Evolutionary conservation across 371 early-diverging fungal species (phyloP).

Genomic region (Lichtheimia ornata): DNA sequence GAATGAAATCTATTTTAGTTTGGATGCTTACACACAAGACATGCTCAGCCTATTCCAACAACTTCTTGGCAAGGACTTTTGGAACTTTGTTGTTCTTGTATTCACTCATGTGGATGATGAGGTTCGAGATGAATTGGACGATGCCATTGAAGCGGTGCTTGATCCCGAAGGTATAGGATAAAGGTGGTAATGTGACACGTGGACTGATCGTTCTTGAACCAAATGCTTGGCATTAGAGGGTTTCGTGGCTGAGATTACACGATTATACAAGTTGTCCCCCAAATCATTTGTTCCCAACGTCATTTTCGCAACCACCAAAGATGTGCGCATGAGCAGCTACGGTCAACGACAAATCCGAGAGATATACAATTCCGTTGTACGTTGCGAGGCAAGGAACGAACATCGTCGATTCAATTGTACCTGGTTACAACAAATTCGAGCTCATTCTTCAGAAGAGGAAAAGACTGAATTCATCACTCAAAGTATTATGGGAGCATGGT

Average conservation of each 20-base stretch:
- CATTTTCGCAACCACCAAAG: conserved; percentile 56
- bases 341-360: conserved; percentile 56
- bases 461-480: conserved; percentile 40
- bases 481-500: conserved; percentile 44
- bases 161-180: conserved; percentile 39
- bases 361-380: conserved; percentile 53
- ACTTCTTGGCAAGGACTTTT: conserved; percentile 59
- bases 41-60: conserved; percentile 61
- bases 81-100: conserved; percentile 63
- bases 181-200: background rate
- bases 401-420: conserved; percentile 56
- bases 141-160: conserved; percentile 56
- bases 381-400: conserved; percentile 50
- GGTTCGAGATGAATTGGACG: conserved; percentile 55
- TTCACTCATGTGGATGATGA: conserved; percentile 68
- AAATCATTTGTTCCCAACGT: conserved; percentile 50
- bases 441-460: conserved; percentile 40
- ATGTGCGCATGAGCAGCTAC: conserved; percentile 50
- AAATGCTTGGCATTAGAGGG: conserved; percentile 13
- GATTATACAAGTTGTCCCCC: conserved; percentile 38
- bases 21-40: conserved; percentile 65
- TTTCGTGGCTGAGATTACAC: conserved; percentile 31
- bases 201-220: no score
- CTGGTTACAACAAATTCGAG: conserved; percentile 55
- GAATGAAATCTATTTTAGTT: conserved; percentile 21